Conservation (phyloP, 1,284 basidiomycete species). For the Clitocybe nebularis region DNA sequence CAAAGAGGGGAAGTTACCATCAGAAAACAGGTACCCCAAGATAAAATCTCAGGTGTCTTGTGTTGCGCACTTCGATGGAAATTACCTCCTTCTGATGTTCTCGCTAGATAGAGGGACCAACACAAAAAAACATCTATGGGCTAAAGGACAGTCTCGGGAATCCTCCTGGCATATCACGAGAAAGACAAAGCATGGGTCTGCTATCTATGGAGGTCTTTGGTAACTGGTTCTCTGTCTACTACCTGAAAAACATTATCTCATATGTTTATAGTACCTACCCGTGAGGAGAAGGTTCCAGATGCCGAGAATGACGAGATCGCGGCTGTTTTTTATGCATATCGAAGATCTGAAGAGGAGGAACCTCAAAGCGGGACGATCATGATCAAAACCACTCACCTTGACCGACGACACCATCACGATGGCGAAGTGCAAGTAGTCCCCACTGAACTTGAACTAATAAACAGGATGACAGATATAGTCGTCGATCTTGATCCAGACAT, state of each 20-base stretch:
- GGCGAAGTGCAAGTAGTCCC: constrained; percentile 55
- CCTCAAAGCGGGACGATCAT: constrained; percentile 58
- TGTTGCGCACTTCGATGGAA: not conserved
- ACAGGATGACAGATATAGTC: constrained; percentile 74
- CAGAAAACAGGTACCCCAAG: constrained; percentile 19
- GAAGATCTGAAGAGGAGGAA: constrained; percentile 23
- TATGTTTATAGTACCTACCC: constrained; percentile 50
- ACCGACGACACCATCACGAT: constrained; percentile 37
- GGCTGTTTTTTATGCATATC: constrained; percentile 50
- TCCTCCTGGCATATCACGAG: constrained; percentile 41
- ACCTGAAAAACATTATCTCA: constrained; percentile 1
- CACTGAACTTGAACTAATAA: constrained; percentile 82
- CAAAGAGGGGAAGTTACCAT: constrained; percentile 18
- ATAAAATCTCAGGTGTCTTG: constrained; percentile 50
- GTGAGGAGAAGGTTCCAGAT: constrained; percentile 65
- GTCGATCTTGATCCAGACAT: constrained; percentile 87
- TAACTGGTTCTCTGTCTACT: constrained; percentile 27
- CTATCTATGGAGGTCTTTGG: constrained; percentile 86
- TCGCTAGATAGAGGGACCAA: constrained; percentile 71
- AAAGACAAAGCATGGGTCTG: constrained; percentile 76
- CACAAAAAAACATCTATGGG: constrained; percentile 70
- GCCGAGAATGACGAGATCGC: constrained; percentile 68
- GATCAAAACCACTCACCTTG: constrained; percentile 38
- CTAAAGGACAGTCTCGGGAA: constrained; percentile 52
- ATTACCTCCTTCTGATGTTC: constrained; percentile 1